phyloP scores from a whole-genome alignment of 805 yeast species.

The Yamadazyma ubonensis region DNA sequence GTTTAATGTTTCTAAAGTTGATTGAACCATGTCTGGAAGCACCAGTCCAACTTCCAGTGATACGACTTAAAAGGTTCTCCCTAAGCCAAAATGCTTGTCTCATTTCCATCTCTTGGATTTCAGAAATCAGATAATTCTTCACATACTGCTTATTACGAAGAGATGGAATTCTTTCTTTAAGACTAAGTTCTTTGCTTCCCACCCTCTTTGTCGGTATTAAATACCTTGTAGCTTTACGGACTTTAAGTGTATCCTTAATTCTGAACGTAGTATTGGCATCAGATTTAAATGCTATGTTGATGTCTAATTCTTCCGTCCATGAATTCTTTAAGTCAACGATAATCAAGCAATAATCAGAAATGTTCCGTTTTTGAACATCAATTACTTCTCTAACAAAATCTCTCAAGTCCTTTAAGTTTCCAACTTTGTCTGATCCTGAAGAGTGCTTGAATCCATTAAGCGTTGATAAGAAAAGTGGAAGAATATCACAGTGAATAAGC shows the following conservation, averaged over 20 bases:
- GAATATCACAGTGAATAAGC: conserved; percentile 69
- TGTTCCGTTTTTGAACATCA: background rate
- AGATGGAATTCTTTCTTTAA: conserved; percentile 64
- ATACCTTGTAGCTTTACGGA: conserved; percentile 47
- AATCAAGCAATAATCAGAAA: conserved; percentile 57
- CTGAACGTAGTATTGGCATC: conserved; percentile 16
- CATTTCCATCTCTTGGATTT: conserved; percentile 55
- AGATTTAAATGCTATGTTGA: conserved; percentile 8
- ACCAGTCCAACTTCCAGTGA: conserved; percentile 66
- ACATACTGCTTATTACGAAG: conserved; percentile 69
- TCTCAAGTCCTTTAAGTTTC: conserved; percentile 8
- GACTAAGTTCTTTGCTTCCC: conserved; percentile 38
- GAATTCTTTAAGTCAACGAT: conserved; percentile 78
- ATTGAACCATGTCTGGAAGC: conserved; percentile 50
- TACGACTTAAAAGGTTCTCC: conserved; percentile 54
- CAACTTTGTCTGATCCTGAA: conserved; percentile 1
- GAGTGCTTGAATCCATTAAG: conserved; percentile 17
- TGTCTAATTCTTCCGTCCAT: conserved; percentile 58
- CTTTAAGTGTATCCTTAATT: conserved; percentile 29
- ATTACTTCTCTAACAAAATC: conserved; percentile 7
- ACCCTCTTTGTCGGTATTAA: conserved; percentile 69
- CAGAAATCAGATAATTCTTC: conserved; percentile 51
- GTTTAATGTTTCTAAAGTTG: conserved; percentile 64
- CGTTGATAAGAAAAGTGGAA: conserved; percentile 48
- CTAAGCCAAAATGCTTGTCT: conserved; percentile 81